Conservation (phyloP, 2,329 filamentous ascomycete genomes). For the Dactylellina cionopaga region DNA sequence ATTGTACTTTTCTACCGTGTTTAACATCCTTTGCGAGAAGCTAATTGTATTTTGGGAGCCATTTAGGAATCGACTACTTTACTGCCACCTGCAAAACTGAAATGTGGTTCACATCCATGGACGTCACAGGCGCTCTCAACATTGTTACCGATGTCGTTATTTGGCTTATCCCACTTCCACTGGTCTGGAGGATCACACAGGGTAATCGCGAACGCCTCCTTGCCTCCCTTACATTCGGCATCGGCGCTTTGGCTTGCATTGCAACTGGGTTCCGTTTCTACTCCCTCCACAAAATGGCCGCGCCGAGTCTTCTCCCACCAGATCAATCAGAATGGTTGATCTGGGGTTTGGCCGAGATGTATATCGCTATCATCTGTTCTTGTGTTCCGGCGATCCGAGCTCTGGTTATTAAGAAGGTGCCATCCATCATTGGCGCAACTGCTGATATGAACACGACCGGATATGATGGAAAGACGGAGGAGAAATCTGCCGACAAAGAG, state of each 20-base stretch:
- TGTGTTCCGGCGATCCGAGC: slow-evolving; percentile 39
- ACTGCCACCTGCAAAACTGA: slow-evolving; percentile 27
- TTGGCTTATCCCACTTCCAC: slow-evolving; percentile 31
- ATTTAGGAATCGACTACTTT: slow-evolving; percentile 24
- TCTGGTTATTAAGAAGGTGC: slow-evolving; percentile 31
- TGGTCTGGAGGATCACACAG: slow-evolving; percentile 38
- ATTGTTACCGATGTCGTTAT: slow-evolving; percentile 42
- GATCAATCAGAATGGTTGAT: slow-evolving; percentile 30
- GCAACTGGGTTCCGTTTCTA: slow-evolving; percentile 38
- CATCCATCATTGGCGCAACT: slow-evolving; percentile 27
- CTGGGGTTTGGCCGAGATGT: slow-evolving; percentile 41
- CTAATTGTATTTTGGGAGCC: too few relatives aligned
- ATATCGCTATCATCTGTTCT: slow-evolving; percentile 38
- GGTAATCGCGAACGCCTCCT: slow-evolving; percentile 28
- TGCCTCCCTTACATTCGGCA: slow-evolving; percentile 35
- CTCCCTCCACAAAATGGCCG: slow-evolving; percentile 36
- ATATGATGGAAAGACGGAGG: slow-evolving; percentile 25
- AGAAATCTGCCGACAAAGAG: slow-evolving; percentile 32
- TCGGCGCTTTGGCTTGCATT: slow-evolving; percentile 37
- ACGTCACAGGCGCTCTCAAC: slow-evolving; percentile 30
- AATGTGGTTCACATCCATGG: slow-evolving; percentile 41
- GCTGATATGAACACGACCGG: slow-evolving; percentile 16
- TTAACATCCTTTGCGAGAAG: too few relatives aligned
- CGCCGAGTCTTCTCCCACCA: slow-evolving; percentile 9
- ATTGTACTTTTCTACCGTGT: background rate